Percentiles rank a stretch among this genome's conserved stretches.
Conservation (phyloP, 2,329 filamentous ascomycete genomes). For the Aplosporella prunicola region DNA sequence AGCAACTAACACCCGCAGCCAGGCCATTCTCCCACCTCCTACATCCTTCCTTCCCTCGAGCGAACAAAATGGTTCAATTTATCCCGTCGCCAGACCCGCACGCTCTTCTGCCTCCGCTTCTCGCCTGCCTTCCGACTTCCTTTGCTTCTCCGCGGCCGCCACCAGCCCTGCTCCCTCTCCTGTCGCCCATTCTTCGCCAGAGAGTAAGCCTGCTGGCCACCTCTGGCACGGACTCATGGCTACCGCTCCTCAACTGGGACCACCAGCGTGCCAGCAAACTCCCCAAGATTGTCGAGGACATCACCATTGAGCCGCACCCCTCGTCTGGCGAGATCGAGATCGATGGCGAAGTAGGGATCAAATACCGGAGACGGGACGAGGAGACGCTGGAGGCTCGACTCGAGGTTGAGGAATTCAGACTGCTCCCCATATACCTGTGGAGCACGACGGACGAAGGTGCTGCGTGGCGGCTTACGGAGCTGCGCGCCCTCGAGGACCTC, state of each 20-base stretch:
- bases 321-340: slow-evolving; percentile 72
- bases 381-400: slow-evolving; percentile 66
- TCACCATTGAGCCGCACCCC: slow-evolving; percentile 67
- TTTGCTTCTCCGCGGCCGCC: slow-evolving; percentile 51
- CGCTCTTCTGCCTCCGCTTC: slow-evolving; percentile 50
- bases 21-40: too few species aligned
- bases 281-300: slow-evolving; percentile 50
- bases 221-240: slow-evolving; percentile 52
- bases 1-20: slow-evolving; percentile 1
- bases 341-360: slow-evolving; percentile 53
- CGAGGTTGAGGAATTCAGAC: slow-evolving; percentile 49
- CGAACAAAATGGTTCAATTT: slow-evolving; percentile 42
- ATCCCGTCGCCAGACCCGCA: slow-evolving; percentile 47
- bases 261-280: slow-evolving; percentile 48
- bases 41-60: neutral
- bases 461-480: slow-evolving; percentile 65
- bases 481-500: slow-evolving; percentile 48
- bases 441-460: slow-evolving; percentile 55
- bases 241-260: slow-evolving; percentile 64
- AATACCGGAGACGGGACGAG: slow-evolving; percentile 60
- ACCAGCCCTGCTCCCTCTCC: slow-evolving; percentile 49
- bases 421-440: slow-evolving; percentile 60
- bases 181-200: slow-evolving; percentile 56
- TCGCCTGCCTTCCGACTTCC: slow-evolving; percentile 54
- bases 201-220: slow-evolving; percentile 52